Conservation (phyloP, 2,329 filamentous ascomycete genomes). For the Exophiala mesophila region DNA sequence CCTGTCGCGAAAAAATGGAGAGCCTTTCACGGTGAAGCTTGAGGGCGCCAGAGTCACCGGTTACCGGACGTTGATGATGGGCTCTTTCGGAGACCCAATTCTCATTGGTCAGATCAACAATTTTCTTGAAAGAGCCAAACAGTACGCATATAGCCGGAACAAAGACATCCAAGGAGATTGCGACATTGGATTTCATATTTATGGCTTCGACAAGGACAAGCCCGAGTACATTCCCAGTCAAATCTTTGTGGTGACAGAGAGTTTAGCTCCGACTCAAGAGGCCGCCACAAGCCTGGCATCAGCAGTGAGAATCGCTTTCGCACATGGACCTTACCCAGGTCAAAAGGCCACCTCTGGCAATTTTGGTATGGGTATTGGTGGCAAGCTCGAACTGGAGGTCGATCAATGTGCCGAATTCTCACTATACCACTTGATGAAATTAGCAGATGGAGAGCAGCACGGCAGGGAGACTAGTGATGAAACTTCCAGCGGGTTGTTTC, state of each 20-base stretch:
- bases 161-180: conserved; percentile 29
- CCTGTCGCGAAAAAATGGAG: conserved; percentile 38
- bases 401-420: conserved; percentile 42
- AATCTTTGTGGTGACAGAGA: conserved; percentile 47
- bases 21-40: conserved; percentile 47
- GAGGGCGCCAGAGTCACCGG: conserved; percentile 44
- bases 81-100: conserved; percentile 45
- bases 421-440: conserved; percentile 47
- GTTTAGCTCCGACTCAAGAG: conserved; percentile 42
- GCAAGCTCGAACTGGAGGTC: conserved; percentile 35
- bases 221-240: conserved; percentile 31
- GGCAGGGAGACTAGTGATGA: no score
- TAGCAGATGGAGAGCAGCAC: conserved; percentile 28
- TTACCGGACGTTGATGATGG: conserved; percentile 45
- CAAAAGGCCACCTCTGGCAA: conserved; percentile 51
- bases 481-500: background rate
- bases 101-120: conserved; percentile 39
- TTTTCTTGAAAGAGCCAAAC: conserved; percentile 33
- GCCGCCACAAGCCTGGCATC: conserved; percentile 41
- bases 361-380: conserved; percentile 35
- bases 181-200: conserved; percentile 43
- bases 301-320: conserved; percentile 37
- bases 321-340: conserved; percentile 46
- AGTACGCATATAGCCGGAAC: conserved; percentile 22
- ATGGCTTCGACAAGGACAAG: conserved; percentile 39